Conservation (phyloP, 805 yeast genomes). For the Metschnikowia dekortorum region DNA sequence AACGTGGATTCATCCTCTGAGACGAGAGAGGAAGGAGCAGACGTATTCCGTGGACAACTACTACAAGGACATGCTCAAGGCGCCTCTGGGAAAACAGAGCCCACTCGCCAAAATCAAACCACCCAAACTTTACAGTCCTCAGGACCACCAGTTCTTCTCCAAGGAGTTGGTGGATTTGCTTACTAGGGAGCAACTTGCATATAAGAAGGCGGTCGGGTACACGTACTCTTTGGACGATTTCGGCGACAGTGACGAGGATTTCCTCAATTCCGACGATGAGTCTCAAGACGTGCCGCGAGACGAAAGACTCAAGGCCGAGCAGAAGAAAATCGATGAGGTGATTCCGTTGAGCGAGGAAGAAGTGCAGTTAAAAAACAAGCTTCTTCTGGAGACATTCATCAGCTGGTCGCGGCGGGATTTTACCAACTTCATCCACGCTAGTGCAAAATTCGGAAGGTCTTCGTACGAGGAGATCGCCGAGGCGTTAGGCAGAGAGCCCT, state of each 20-base stretch:
- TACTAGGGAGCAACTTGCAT: slow-evolving; percentile 62
- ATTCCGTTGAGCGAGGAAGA: slow-evolving; percentile 64
- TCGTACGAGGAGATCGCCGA: slow-evolving; percentile 46
- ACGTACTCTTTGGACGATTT: slow-evolving; percentile 57
- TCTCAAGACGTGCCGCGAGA: slow-evolving; percentile 37
- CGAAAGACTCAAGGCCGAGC: slow-evolving; percentile 44
- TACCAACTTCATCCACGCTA: slow-evolving; percentile 63
- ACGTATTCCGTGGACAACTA: slow-evolving; percentile 74
- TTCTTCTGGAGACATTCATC: slow-evolving; percentile 54
- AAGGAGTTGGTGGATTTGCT: slow-evolving; percentile 48
- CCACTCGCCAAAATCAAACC: slow-evolving; percentile 12
- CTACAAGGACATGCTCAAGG: slow-evolving; percentile 61
- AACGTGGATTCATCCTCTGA: slow-evolving; percentile 70
- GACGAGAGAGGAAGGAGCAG: slow-evolving; percentile 73
- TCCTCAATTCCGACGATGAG: slow-evolving; percentile 35
- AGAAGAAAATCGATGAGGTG: slow-evolving; percentile 49
- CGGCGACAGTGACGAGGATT: slow-evolving; percentile 51
- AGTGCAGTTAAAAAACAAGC: slow-evolving; percentile 45
- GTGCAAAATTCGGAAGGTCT: slow-evolving; percentile 62
- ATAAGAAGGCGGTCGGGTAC: slow-evolving; percentile 55
- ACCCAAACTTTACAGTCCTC: slow-evolving; percentile 51
- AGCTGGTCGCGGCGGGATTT: slow-evolving; percentile 75
- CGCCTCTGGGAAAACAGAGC: slow-evolving; percentile 18
- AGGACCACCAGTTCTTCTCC: slow-evolving; percentile 73
- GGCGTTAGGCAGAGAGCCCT: slow-evolving; percentile 52